A percentile compares a stretch with the other conserved stretches of the same genome.
Evolutionary conservation across 2,329 filamentous ascomycete genomes (phyloP).

Genomic region (Helotiales sp.): DNA sequence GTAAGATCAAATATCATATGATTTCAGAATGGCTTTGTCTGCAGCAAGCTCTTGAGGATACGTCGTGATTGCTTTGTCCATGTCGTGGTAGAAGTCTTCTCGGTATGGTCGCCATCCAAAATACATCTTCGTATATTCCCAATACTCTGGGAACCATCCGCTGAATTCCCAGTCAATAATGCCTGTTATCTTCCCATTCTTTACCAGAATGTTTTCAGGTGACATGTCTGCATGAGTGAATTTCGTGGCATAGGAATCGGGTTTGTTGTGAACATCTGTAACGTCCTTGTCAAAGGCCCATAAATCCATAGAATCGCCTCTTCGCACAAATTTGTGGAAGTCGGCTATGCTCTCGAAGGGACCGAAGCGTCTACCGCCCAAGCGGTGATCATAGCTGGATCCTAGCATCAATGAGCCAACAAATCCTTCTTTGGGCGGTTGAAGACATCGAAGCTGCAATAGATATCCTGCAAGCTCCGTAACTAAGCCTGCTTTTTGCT

Average conservation of each 20-base stretch:
- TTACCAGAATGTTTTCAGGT: conserved; percentile 22
- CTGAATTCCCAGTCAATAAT: conserved; percentile 26
- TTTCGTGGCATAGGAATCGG: conserved; percentile 8
- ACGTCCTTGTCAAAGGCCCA: conserved; percentile 11
- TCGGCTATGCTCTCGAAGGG: conserved; percentile 19
- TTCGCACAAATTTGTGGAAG: conserved; percentile 18
- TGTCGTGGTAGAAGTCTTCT: conserved; percentile 19
- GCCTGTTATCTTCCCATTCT: conserved; percentile 20
- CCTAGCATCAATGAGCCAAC: conserved; percentile 4
- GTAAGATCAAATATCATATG: conserved; percentile 16
- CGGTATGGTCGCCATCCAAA: conserved; percentile 22
- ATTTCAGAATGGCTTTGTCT: conserved; percentile 16
- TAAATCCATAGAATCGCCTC: conserved; percentile 16
- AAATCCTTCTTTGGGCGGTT: conserved; percentile 7
- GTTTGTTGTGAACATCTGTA: conserved; percentile 13
- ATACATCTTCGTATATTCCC: conserved; percentile 26
- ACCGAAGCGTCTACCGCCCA: conserved; percentile 17
- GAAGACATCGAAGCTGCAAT: conserved; percentile 1
- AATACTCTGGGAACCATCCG: conserved; percentile 26
- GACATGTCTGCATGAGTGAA: conserved; percentile 22
- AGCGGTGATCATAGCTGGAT: conserved; percentile 16
- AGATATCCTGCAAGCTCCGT: conserved; percentile 10
- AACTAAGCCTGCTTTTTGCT: conserved; percentile 6
- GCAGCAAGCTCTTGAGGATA: conserved; percentile 19
- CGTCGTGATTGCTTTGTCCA: conserved; percentile 17